Percentiles rank a stretch among this genome's conserved stretches.
These are phyloP conservation scores for Acacia melanoxylon DNA, from an alignment of 306 rosid species.

Conservation along the genomic window DNA sequence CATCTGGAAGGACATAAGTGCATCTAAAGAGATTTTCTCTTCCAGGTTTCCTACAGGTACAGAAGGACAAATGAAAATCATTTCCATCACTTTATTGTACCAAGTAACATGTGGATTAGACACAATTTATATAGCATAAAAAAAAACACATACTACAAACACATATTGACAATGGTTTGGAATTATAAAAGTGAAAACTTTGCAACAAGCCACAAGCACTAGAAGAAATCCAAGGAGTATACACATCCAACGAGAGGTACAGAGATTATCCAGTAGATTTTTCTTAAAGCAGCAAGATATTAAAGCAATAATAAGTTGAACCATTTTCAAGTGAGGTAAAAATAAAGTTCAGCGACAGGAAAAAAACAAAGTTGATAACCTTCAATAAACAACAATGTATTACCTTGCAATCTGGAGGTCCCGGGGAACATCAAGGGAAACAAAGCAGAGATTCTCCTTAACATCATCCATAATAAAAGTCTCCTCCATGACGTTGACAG, in stretches of 20 bases:
- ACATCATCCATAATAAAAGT: conserved; percentile 85
- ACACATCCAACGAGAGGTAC: not conserved
- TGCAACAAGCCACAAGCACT: not conserved
- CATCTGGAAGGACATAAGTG: conserved; percentile 94
- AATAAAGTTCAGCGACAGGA: conserved; percentile 12
- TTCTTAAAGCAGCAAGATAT: not conserved
- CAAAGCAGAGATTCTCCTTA: conserved; percentile 92
- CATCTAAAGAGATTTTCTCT: conserved; percentile 67
- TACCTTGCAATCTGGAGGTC: conserved; percentile 75
- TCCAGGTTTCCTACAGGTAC: conserved; percentile 58
- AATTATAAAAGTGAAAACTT: not conserved
- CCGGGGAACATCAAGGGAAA: conserved; percentile 66
- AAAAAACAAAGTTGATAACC: not conserved
- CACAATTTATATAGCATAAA: not conserved
- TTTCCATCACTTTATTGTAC: not conserved
- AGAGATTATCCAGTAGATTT: not conserved
- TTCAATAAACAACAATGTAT: not conserved
- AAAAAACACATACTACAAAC: not conserved
- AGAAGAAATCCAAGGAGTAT: not conserved
- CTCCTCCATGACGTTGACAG: conserved; percentile 91
- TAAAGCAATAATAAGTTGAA: not conserved
- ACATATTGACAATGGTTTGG: not conserved
- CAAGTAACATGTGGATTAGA: not conserved
- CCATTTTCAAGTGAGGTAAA: not conserved
- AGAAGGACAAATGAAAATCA: not conserved